phyloP scores from a whole-genome alignment of 108 stramenopile genomes.

The Craspedostauros australis region DNA sequence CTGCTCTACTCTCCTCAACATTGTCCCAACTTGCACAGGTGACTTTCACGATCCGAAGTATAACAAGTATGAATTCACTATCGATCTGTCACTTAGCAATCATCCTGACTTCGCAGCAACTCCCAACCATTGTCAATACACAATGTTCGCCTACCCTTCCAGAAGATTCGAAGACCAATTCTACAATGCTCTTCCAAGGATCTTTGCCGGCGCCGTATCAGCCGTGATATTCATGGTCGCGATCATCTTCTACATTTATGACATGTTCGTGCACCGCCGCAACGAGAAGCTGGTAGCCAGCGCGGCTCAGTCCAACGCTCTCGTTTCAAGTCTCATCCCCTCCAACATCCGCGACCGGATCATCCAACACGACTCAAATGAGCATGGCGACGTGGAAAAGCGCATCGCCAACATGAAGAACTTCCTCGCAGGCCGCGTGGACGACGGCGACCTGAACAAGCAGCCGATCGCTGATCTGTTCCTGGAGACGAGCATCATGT shows the following conservation, averaged over 20 bases:
- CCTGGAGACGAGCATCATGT: conserved; percentile 39
- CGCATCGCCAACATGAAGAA: background rate
- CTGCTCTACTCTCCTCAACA: no score
- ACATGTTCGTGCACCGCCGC: conserved; percentile 19
- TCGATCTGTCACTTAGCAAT: no score
- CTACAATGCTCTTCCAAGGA: conserved; percentile 27
- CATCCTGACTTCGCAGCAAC: no score
- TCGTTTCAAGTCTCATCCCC: conserved; percentile 30
- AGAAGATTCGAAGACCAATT: conserved; percentile 31
- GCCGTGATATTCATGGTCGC: conserved; percentile 35
- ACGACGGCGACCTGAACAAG: conserved; percentile 2
- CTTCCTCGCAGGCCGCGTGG: no score
- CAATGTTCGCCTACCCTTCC: conserved; percentile 45
- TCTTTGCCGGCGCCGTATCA: conserved; percentile 35
- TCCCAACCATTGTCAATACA: conserved; percentile 18
- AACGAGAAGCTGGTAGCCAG: conserved; percentile 18
- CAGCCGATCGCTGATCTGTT: conserved; percentile 55
- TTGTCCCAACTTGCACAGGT: no score
- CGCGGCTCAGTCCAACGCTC: conserved; percentile 9
- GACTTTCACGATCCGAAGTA: conserved; percentile 49
- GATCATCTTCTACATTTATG: conserved; percentile 27
- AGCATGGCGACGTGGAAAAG: background rate
- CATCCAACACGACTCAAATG: background rate
- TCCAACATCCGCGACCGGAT: conserved; percentile 30
- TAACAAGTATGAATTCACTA: conserved; percentile 12